Conservation (phyloP, 2,329 filamentous ascomycete species). For the Podosphaera aphanis region DNA sequence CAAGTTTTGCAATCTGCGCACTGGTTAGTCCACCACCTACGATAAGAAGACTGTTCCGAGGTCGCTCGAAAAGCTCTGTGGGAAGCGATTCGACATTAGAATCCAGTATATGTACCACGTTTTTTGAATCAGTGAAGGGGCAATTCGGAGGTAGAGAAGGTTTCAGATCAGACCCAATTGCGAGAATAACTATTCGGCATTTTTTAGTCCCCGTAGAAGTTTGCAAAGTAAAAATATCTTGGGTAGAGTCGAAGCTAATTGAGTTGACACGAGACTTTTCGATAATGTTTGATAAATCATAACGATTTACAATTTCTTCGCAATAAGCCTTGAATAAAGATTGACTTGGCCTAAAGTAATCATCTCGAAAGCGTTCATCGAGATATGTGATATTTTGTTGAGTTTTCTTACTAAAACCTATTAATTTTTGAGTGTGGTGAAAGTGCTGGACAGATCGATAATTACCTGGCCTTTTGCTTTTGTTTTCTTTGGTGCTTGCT, state of each 20-base stretch:
- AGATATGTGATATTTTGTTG: constrained; percentile 16
- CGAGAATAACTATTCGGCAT: constrained; percentile 41
- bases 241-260: constrained; percentile 7
- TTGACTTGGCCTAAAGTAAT: constrained; percentile 43
- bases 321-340: constrained; percentile 40
- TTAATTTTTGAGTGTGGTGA: constrained; percentile 2
- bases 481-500: constrained; percentile 62
- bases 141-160: constrained; percentile 20
- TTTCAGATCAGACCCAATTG: constrained; percentile 43
- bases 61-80: background rate
- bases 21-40: constrained; percentile 57
- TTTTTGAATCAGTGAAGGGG: constrained; percentile 15
- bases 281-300: constrained; percentile 33
- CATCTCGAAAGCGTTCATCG: constrained; percentile 42
- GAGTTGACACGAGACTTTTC: constrained; percentile 24
- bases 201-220: constrained; percentile 31
- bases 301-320: constrained; percentile 29
- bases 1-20: constrained; percentile 47
- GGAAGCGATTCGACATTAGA: background rate
- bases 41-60: constrained; percentile 17
- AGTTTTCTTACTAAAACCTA: constrained; percentile 15
- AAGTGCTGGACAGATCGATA: constrained; percentile 8
- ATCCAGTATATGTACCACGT: constrained; percentile 1
- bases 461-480: constrained; percentile 22
- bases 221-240: constrained; percentile 39